Evolutionary conservation across 371 early-diverging fungal species (phyloP).

Genomic region (Apophysomyces ossiformis): DNA sequence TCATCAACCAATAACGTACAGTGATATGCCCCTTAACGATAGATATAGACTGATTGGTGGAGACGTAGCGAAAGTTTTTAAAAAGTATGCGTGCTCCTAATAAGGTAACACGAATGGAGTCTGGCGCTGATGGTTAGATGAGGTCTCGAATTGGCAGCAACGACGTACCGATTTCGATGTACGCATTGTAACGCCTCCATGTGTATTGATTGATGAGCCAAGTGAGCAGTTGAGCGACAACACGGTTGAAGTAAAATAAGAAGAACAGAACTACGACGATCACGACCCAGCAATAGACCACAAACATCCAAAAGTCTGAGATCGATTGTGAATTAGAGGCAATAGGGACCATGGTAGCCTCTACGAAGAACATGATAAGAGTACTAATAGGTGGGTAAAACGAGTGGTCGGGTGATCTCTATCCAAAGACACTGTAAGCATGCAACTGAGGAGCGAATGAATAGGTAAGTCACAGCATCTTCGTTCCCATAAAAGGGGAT

Average conservation of each 20-base stretch:
- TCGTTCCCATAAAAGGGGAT: background rate
- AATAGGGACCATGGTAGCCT: conserved; percentile 9
- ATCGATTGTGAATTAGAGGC: conserved; percentile 31
- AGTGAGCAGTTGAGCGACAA: conserved; percentile 66
- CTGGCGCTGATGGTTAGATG: conserved; percentile 39
- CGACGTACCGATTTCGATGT: conserved; percentile 73
- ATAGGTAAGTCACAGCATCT: background rate
- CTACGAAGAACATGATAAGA: conserved; percentile 8
- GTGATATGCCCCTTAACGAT: conserved; percentile 82
- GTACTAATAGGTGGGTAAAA: background rate
- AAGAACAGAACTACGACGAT: conserved; percentile 77
- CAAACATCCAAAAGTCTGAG: conserved; percentile 63
- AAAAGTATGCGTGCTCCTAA: conserved; percentile 84
- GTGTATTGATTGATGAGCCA: conserved; percentile 72
- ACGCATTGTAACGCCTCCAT: conserved; percentile 74
- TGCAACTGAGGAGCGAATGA: background rate
- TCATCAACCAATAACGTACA: conserved; percentile 77
- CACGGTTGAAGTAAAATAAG: conserved; percentile 78
- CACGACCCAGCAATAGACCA: conserved; percentile 72
- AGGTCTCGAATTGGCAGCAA: background rate
- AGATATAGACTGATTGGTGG: conserved; percentile 74
- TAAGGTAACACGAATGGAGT: conserved; percentile 76
- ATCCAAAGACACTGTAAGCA: background rate
- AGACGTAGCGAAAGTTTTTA: conserved; percentile 76
- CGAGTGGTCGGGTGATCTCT: conserved; percentile 8